Evolutionary conservation across 805 yeast genomes (phyloP).

Genomic region (Candida takata): DNA sequence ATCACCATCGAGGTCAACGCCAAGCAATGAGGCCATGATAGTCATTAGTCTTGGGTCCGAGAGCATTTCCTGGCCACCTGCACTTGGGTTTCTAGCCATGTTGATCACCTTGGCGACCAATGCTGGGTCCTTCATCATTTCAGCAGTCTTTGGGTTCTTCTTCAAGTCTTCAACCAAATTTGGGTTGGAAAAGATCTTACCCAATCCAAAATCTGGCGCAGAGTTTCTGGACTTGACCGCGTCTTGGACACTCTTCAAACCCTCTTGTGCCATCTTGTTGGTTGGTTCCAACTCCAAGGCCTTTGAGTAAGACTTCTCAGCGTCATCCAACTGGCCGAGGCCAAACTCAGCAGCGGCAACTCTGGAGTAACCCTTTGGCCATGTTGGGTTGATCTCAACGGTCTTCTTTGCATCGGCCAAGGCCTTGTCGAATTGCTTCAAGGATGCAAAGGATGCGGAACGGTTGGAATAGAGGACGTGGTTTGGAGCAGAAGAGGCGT

Average conservation of each 20-base stretch:
- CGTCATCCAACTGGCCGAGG: conserved; percentile 70
- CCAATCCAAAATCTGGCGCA: conserved; percentile 68
- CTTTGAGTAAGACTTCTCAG: conserved; percentile 62
- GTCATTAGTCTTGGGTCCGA: conserved; percentile 85
- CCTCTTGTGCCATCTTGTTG: conserved; percentile 84
- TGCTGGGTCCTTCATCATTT: conserved; percentile 79
- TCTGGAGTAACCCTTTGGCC: conserved; percentile 96
- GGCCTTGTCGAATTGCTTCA: conserved; percentile 67
- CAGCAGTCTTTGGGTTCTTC: conserved; percentile 81
- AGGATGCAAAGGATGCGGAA: conserved; percentile 84
- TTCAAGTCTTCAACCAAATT: conserved; percentile 66
- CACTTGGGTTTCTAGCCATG: conserved; percentile 66
- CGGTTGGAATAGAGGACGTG: conserved; percentile 92
- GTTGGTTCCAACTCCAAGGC: conserved; percentile 75
- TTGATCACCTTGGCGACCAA: conserved; percentile 62
- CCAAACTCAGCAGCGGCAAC: conserved; percentile 92
- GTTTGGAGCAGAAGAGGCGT: conserved; percentile 71
- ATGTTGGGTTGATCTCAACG: conserved; percentile 68
- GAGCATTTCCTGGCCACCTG: conserved; percentile 61
- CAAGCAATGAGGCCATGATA: conserved; percentile 77
- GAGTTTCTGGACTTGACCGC: conserved; percentile 42
- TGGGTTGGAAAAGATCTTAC: conserved; percentile 75
- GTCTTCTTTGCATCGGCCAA: conserved; percentile 81
- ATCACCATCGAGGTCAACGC: conserved; percentile 55
- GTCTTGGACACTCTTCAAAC: conserved; percentile 61